Conservation (phyloP, 2,329 filamentous ascomycete species). For the Diplodia sapinea region DNA sequence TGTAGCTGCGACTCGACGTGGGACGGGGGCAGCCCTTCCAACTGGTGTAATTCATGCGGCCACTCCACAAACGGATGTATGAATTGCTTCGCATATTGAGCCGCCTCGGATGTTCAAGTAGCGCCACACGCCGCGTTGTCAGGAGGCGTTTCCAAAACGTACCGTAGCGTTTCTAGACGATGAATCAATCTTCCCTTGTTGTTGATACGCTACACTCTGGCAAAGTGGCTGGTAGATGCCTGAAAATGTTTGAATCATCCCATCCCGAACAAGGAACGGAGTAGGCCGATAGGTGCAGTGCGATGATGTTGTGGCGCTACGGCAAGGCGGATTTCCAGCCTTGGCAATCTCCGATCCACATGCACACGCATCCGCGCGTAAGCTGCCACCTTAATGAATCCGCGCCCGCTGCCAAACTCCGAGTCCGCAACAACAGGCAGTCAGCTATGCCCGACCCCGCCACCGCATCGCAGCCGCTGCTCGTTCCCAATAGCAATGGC, state of each 20-base stretch:
- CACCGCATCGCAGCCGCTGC: neutral
- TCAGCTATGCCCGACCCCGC: neutral
- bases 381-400: neutral
- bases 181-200: neutral
- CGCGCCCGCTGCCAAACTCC: neutral
- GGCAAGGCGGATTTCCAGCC: neutral
- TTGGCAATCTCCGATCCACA: slow-evolving; percentile 5
- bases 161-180: neutral
- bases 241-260: neutral
- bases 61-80: slow-evolving; percentile 17
- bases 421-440: neutral
- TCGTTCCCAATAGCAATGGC: neutral
- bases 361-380: too few species aligned
- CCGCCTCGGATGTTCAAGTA: neutral
- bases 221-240: too few species aligned
- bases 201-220: too few species aligned
- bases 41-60: slow-evolving; percentile 16
- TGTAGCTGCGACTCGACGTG: slow-evolving; percentile 15
- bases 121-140: neutral
- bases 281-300: too few species aligned
- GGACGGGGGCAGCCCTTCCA: slow-evolving; percentile 3
- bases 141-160: neutral
- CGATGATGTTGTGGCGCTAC: neutral
- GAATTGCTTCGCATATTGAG: slow-evolving; percentile 24
- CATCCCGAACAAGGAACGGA: neutral